Base-by-base conservation (phyloP, 352 stramenopile species). In the Thalassiosira livingstoniorum region DNA sequence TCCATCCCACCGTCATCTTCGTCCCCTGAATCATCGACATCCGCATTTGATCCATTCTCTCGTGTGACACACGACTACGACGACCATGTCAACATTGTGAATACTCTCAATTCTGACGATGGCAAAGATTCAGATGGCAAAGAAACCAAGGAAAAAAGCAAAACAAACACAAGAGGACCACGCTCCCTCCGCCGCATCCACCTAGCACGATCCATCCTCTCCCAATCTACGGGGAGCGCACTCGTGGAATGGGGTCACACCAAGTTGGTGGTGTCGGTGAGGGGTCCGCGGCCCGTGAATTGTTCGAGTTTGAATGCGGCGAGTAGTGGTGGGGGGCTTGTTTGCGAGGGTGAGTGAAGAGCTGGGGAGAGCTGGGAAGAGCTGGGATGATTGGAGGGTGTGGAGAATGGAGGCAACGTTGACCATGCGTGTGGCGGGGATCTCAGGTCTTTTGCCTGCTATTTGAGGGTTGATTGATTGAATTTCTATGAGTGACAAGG, bases 181-280 rank as follows among this genome's bases (percentile, higher is more conserved):
- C 29, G 69, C 70, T 69, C 66, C 27, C 66, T 92, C 13, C 83
- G 87, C 53, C 87, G 69, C 32, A n/a, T 90, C 13, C 70, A 67
- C 27, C 43, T 92, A 10, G 66, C 82, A 62, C 79, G 72, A 23
- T 61, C 47, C 13, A 35, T 91, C 51, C 58, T 89, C 37, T 64
- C 62, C 10, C 65, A 82, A 42, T 78, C 68, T 0, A 55, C 45
- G 2, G 67, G 67, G 0, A 60, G 34, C 2, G 66, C 85, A 0
- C 47, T 92, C 58, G 75, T 94, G 3, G 90, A 94, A 82, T 83
- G 89, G 51, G 90, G 90, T n/a, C 87, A 92, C 55, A 93, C 90
- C 1, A 94, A 94, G 60, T 75, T 94, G 13, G 32, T 94, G 27
- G 82, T 78, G 32, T 72, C 81, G 25, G 85, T 93, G 11, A 65